Percentiles rank a stretch among this genome's conserved stretches.
phyloP scores from a whole-genome alignment of 192 early-diverging fungal genomes.

The Coemansia umbellata region DNA sequence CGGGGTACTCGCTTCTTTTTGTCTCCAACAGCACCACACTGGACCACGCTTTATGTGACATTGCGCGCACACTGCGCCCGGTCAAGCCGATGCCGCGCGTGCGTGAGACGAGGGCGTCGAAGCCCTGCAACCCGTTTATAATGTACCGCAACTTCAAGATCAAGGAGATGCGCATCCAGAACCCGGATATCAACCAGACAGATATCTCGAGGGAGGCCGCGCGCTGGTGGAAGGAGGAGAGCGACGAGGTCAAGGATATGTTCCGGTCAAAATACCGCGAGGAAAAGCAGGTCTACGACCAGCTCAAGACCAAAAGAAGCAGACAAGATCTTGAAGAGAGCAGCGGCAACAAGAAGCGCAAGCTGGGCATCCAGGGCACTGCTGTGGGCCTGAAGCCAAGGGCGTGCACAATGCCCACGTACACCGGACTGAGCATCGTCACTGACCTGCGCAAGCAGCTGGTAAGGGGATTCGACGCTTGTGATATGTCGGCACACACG shows the following conservation, averaged over 20 bases:
- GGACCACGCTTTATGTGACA: constrained; percentile 11
- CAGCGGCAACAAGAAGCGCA: background rate
- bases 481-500: background rate
- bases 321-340: background rate
- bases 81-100: background rate
- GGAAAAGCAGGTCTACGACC: constrained; percentile 35
- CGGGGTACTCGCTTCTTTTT: constrained; percentile 25
- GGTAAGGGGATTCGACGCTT: constrained; percentile 9
- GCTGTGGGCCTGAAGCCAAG: constrained; percentile 24
- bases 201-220: constrained; percentile 47
- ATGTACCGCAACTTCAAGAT: constrained; percentile 50
- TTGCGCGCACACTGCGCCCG: constrained; percentile 1
- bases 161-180: constrained; percentile 31
- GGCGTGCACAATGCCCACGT: constrained; percentile 37
- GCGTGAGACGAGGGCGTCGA: constrained; percentile 4
- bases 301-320: constrained; percentile 20
- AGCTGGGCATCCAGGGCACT: background rate
- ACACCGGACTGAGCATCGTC: constrained; percentile 9
- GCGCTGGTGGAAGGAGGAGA: constrained; percentile 40
- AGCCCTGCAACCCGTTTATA: constrained; percentile 48
- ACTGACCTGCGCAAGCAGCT: constrained; percentile 41
- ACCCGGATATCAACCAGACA: constrained; percentile 46
- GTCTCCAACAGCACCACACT: constrained; percentile 10
- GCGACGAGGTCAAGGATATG: constrained; percentile 45
- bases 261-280: constrained; percentile 31